Evolutionary conservation across 345 rosid genomes (phyloP).

Genomic region (Melaleuca quinquenervia): DNA sequence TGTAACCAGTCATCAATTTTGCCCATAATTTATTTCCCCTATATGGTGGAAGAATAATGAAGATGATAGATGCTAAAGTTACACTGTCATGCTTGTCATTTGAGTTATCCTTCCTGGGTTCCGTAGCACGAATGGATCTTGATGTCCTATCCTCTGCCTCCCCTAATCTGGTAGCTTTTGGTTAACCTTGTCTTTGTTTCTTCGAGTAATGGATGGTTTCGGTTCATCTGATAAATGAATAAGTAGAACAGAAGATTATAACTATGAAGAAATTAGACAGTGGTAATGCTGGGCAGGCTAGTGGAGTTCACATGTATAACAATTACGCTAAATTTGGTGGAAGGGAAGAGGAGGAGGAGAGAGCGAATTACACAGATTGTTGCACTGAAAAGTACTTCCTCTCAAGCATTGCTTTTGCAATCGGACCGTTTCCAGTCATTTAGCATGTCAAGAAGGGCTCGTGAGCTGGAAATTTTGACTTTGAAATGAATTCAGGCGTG

Average conservation of each 20-base stretch:
- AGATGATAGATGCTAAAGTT: background rate
- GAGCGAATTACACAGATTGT: background rate
- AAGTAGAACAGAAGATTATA: background rate
- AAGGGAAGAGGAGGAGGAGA: background rate
- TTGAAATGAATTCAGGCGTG: background rate
- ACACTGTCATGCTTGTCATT: background rate
- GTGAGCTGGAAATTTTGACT: background rate
- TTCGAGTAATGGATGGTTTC: background rate
- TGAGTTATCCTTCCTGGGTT: background rate
- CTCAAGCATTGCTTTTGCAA: background rate
- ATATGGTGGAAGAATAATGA: background rate
- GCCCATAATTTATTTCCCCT: background rate
- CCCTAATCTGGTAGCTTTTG: background rate
- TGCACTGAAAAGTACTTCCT: background rate
- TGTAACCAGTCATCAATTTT: background rate
- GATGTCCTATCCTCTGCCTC: too few relatives aligned
- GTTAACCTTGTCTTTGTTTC: background rate
- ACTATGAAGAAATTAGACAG: background rate
- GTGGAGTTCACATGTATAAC: accelerated
- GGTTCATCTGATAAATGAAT: background rate
- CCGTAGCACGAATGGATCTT: background rate
- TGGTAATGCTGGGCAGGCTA: background rate
- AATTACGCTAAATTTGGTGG: background rate
- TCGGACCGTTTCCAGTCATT: too few relatives aligned
- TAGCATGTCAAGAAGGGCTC: background rate